Evolutionary conservation across 257 asterid genomes (phyloP), one percentile per base, ranked within the genome.

Genomic region (Orobanche coerulescens): DNA sequence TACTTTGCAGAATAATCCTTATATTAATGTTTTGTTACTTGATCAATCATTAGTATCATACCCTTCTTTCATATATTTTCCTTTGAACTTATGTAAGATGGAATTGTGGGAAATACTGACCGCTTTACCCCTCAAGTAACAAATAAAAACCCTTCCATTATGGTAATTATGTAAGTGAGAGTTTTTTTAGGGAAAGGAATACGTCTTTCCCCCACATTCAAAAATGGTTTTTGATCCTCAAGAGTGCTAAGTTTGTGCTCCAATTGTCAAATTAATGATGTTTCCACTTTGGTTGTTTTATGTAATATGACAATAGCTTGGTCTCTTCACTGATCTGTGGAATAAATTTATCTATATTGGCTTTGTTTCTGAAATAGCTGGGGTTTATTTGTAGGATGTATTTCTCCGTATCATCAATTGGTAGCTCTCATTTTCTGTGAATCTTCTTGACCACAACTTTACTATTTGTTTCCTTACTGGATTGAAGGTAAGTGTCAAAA

Each of bases 401-500:
- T 62, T 34, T 49, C 57, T 26, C 36, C 39, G 58, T 39, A 57
- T 54, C 58, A 42, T 48, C 52, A n/a, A 34, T 61, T 54, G 58
- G 26, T 48, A 39, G 34, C 50, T 70, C 43, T 14, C 59, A 8
- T 42, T 39, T 24, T 14, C 47, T 25, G 28, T 61, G 25, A 14
- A 58, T 64, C 18, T 61, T 73, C 61, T 18, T 54, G 69, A 16
- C 51, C 54, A 54, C 58, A 71, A 66, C 67, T 83, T 69, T 55
- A 67, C 67, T 48, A 28, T 58, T 43, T 66, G 42, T 70, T 58
- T 30, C 53, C 40, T 68, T 19, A 67, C 51, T 70, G 66, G 54
- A 44, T 52, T 73, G 70, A 66, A 67, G 76, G 61, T 62, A 63
- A 63, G 67, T 70, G 62, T 50, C 69, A 28, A 53, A 40, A 43